Conservation (phyloP, 2,329 filamentous ascomycete species). For the Sporothrix variecibatus region DNA sequence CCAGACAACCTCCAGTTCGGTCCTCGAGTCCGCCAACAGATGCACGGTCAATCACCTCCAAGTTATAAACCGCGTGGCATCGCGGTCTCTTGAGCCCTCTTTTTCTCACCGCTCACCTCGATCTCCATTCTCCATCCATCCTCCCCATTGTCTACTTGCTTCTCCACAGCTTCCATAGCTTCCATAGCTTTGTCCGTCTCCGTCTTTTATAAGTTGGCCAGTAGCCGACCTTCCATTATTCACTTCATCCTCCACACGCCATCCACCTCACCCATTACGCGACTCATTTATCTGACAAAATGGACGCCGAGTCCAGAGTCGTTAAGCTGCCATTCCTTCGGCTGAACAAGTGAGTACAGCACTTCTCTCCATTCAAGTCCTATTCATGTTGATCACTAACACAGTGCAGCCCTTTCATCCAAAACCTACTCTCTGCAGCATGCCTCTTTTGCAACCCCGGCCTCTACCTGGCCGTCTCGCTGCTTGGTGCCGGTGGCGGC, state of each 20-base stretch:
- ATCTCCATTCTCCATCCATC: not conserved
- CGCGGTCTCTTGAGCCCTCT: not conserved
- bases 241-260: not conserved
- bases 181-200: no score
- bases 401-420: conserved; percentile 16
- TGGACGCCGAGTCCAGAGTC: conserved; percentile 7
- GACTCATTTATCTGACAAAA: not conserved
- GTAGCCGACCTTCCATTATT: not conserved
- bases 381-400: not conserved
- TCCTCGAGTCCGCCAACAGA: not conserved
- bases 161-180: not conserved
- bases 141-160: not conserved
- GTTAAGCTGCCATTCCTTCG: conserved; percentile 24
- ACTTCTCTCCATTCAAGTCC: not conserved
- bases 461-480: conserved; percentile 16
- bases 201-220: not conserved
- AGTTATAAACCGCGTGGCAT: conserved; percentile 14
- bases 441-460: conserved; percentile 21
- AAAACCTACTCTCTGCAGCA: conserved; percentile 14
- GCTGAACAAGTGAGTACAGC: conserved; percentile 25
- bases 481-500: conserved; percentile 37
- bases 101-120: not conserved
- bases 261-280: not conserved
- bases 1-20: not conserved
- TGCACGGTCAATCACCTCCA: not conserved